Percentiles rank a stretch among this genome's conserved stretches.
Conservation (phyloP, 371 early-diverging fungal species). For the Nematocida sp. region DNA sequence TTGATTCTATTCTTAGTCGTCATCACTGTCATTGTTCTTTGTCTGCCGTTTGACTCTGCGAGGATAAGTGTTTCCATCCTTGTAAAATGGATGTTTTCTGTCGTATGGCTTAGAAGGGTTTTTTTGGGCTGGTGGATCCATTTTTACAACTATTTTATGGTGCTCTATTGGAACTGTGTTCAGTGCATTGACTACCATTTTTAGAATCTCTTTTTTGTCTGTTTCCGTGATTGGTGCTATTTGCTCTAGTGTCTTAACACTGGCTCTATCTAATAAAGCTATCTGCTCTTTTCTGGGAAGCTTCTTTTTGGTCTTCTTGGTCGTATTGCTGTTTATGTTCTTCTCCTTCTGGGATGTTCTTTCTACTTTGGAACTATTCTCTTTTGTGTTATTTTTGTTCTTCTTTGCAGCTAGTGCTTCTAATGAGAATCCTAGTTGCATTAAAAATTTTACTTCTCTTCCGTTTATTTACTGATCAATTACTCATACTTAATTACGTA, state of each 20-base stretch:
- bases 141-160: neutral
- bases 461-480: neutral
- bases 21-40: neutral
- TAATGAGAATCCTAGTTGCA: conserved; percentile 37
- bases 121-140: conserved; percentile 19
- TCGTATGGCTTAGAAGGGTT: neutral
- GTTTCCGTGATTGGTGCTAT: conserved; percentile 17
- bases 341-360: neutral
- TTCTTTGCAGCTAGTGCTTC: conserved; percentile 26
- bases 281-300: conserved; percentile 19
- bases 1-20: neutral
- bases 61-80: neutral
- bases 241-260: neutral
- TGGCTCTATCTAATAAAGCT: conserved; percentile 7
- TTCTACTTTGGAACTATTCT: neutral
- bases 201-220: conserved; percentile 35
- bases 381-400: neutral
- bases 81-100: neutral
- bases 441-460: conserved; percentile 1
- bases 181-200: conserved; percentile 38
- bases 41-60: neutral
- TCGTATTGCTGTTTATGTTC: neutral
- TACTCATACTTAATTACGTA: too few relatives aligned
- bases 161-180: conserved; percentile 40
- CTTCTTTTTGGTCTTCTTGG: conserved; percentile 7